Evolutionary conservation across 2,329 filamentous ascomycete genomes (phyloP), one percentile per base, ranked within the genome.

Genomic region (Penicillium vulpinum): DNA sequence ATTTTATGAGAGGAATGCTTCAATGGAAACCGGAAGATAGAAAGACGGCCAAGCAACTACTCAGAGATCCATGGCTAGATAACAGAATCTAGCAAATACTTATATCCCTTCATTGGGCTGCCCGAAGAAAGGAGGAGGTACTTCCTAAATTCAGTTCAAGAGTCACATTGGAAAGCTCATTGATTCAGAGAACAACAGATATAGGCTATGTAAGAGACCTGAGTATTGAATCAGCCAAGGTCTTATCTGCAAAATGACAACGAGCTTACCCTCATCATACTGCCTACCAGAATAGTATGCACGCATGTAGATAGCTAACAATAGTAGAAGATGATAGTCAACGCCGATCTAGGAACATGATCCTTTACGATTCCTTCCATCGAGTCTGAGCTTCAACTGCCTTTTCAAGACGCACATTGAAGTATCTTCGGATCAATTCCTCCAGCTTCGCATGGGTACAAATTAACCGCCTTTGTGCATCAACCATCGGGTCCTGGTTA

Each of bases 21-120:
- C 52, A 54, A 39, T 62, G 58, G 60, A 50, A 50, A 21, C 60
- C 58, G 8, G 60, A 62, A 54, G 58, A 59, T 43, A 58, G 58
- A 48, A 61, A 62, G 46, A 52, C 55, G 15, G 60, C 60, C 3
- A 59, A 45, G 29, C 58, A 61, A 22, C 26, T 62, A 13, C 51
- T 62, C 22, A 35, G 51, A 13, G 56, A 62, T 53, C 60, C 53
- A 13, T 62, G 18, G 28, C 28, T 51, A 18, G 44, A 54, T 59
- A 28, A 6, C 15, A 7, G 26, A 29, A 2, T 11, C 11, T 44
- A 21, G 10, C n/a, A 8, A 21, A 29, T 21, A 21, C 15, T 21
- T 8, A 13, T 28, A 28, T 13, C n/a, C 22, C 5, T 11, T 28
- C 15, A 5, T 24, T 41, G 13, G 13, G 7, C 24, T 28, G 40